phyloP scores from a whole-genome alignment of 768 basidiomycete genomes.

The Sistotremastrum suecicum region DNA sequence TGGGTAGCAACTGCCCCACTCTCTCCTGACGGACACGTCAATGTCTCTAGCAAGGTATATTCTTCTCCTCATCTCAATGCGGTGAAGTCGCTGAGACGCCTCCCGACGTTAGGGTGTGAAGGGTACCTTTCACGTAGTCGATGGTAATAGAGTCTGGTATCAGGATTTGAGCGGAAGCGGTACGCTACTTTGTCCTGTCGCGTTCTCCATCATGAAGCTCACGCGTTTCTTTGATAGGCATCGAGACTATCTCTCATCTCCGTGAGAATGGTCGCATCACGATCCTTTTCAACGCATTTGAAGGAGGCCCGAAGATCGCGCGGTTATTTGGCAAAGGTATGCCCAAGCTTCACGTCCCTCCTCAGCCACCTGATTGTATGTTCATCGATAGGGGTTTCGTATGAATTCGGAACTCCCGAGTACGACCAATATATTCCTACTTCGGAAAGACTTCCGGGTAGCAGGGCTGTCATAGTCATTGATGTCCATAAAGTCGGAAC shows the following conservation, averaged over 20 bases:
- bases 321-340: conserved; percentile 45
- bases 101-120: conserved; percentile 21
- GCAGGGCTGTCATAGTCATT: conserved; percentile 44
- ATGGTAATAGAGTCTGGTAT: conserved; percentile 51
- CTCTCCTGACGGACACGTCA: conserved; percentile 40
- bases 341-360: conserved; percentile 1
- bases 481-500: conserved; percentile 46
- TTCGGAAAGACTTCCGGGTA: conserved; percentile 36
- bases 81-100: too few relatives aligned
- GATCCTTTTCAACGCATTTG: conserved; percentile 46
- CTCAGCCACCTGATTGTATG: too few relatives aligned
- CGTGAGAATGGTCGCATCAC: conserved; percentile 53
- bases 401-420: conserved; percentile 51
- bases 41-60: conserved; percentile 43
- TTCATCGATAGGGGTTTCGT: conserved; percentile 30
- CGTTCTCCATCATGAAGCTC: too few relatives aligned
- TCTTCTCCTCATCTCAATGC: too few relatives aligned
- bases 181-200: conserved; percentile 12
- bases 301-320: conserved; percentile 43
- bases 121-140: conserved; percentile 45
- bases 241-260: conserved; percentile 46
- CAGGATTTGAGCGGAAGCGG: conserved; percentile 62
- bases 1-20: conserved; percentile 62
- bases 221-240: conserved; percentile 18
- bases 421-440: conserved; percentile 38